Percentiles rank a stretch among this genome's conserved stretches.
Evolutionary conservation across 2,329 filamentous ascomycete species (phyloP).

Genomic region (Fusarium hostae): DNA sequence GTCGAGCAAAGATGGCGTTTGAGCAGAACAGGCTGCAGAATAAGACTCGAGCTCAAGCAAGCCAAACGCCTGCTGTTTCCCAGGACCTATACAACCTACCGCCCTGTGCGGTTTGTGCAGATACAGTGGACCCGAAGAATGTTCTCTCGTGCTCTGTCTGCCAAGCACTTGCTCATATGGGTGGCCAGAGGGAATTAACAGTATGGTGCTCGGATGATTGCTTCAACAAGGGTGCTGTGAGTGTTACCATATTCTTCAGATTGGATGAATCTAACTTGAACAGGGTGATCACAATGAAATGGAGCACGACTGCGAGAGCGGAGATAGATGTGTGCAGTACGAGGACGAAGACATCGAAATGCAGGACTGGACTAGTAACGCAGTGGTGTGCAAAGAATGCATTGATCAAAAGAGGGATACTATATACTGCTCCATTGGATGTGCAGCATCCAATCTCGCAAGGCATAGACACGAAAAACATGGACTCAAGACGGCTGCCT

Average conservation of each 20-base stretch:
- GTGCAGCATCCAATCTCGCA: conserved; percentile 56
- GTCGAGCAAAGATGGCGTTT: conserved; percentile 60
- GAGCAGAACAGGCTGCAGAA: conserved; percentile 56
- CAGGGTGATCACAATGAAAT: conserved; percentile 54
- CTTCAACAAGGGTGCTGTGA: conserved; percentile 54
- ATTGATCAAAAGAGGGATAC: conserved; percentile 49
- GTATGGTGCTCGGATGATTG: conserved; percentile 60
- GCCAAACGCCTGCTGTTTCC: conserved; percentile 43
- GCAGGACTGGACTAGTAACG: conserved; percentile 45
- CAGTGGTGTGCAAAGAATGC: conserved; percentile 57
- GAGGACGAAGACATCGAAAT: conserved; percentile 55
- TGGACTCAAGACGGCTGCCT: conserved; percentile 42
- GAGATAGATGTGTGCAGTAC: conserved; percentile 53
- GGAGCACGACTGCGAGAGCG: conserved; percentile 56
- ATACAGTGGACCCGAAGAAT: conserved; percentile 48
- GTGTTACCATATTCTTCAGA: conserved; percentile 28
- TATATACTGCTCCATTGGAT: conserved; percentile 56
- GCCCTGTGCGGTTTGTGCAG: conserved; percentile 54
- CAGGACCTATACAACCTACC: conserved; percentile 53
- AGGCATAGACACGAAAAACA: conserved; percentile 52
- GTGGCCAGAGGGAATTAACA: conserved; percentile 50
- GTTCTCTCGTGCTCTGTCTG: conserved; percentile 59
- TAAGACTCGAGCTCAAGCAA: conserved; percentile 50
- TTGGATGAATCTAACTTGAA: conserved; percentile 37
- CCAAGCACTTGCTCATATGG: conserved; percentile 55